Base-by-base conservation (phyloP, 805 yeast species). In the Candida chilensis region DNA sequence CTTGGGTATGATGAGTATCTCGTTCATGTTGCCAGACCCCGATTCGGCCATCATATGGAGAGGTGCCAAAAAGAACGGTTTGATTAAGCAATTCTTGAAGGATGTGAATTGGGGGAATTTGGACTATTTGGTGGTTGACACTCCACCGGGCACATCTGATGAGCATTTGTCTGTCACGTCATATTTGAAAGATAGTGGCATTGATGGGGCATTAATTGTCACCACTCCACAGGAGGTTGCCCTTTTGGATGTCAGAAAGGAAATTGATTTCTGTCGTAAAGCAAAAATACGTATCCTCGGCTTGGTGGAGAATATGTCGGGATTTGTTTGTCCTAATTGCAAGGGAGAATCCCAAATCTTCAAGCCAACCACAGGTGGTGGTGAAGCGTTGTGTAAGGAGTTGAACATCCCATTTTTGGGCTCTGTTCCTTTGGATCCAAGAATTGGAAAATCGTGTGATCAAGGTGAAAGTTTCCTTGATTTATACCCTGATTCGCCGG, bases 191-290 rank as follows among this genome's bases (percentile, higher is more conserved):
- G 95, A 85, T 20, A 75, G 81, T 4, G 96, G 96, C 0, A 77
- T 92, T 2, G 96, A 90, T 50, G 99, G 99, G 1, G 98, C 98
- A 0, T 63, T 92, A 18, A 70, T 92, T 3, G 92, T 92, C 20
- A 90, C 98, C 0, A 92, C 98, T 0, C 98, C 99, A 1, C 99
- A 92, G 54, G 99, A 92, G 52, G 97, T 90, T 14, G 94, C 98
- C 0, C 59, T 92, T 24, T 57, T 92, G 27, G 99, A 92, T 48
- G 99, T 92, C 4, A 64, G 99, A 33, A 92, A 92, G 54, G 98
- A 92, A 48, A 84, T 92, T 14, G 94, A 90, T 49, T 92, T 92
- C 45, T 92, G 98, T 54, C 67, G 76, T 26, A 92, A 92, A 52
- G 97, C 97, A 2, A 78, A 77, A 2, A 87, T 92, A 37, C 78